Evolutionary conservation across 495 filamentous ascomycete species (phyloP).

Genomic region (Penicillium fimorum): DNA sequence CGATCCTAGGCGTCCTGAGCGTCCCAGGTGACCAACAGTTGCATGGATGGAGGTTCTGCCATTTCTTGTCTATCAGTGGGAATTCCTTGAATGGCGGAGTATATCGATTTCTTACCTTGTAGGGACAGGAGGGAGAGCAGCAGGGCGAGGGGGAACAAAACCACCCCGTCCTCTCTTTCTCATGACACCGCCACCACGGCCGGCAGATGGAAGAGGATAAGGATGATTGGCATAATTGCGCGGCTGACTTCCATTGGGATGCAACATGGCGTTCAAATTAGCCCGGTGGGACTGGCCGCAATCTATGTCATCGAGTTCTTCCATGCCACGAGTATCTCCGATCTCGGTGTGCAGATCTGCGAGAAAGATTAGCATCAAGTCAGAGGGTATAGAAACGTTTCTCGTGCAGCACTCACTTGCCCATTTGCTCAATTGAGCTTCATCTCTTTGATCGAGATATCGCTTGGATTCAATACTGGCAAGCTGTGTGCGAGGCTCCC

Average conservation of each 20-base stretch:
- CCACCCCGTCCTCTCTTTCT: conserved; percentile 18
- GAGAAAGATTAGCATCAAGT: neutral
- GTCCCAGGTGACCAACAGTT: neutral
- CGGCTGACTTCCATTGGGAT: neutral
- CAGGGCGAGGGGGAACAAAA: neutral
- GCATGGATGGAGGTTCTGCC: neutral
- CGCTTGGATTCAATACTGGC: neutral
- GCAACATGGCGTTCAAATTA: conserved; percentile 19
- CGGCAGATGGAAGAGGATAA: neutral
- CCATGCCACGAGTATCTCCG: conserved; percentile 27
- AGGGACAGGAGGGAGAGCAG: neutral
- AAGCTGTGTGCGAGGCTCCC: neutral
- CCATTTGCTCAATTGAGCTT: conserved; percentile 28
- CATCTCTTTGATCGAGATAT: conserved; percentile 10
- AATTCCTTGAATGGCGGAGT: neutral
- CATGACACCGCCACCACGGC: conserved; percentile 23
- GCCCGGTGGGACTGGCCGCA: conserved; percentile 40
- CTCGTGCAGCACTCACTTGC: conserved; percentile 24
- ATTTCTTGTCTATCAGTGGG: neutral
- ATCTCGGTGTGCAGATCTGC: conserved; percentile 31
- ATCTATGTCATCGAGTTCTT: conserved; percentile 31
- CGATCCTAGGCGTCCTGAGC: neutral
- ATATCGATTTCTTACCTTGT: neutral
- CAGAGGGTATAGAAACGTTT: neutral
- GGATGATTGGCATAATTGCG: neutral